Base-by-base conservation (phyloP, 2,329 filamentous ascomycete genomes). In the Claviceps purpurea region DNA sequence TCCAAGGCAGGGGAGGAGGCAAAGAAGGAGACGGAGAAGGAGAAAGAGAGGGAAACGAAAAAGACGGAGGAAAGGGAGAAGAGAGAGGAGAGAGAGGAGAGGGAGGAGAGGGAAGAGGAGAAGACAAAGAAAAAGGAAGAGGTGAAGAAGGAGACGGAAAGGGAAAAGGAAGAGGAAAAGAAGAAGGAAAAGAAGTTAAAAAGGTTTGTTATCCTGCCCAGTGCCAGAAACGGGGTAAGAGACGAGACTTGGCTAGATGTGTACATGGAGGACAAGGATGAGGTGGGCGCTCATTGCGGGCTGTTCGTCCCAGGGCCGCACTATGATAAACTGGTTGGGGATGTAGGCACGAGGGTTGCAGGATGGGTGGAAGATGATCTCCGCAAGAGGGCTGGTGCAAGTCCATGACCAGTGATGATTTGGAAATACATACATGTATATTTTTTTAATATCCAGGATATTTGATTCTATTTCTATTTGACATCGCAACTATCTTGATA, bases 271-370 rank as follows among this genome's bases (percentile, higher is more conserved):
- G 82, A 81, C 50, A 81, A 93, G 55, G 89, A 95, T 62, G 87
- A 95, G 66, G 85, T 95, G 1, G 82, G 80, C 6, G 90, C 89
- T 10, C 89, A 95, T 64, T 91, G 87, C 56, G 84, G 85, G 0
- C 70, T 95, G 50, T 95, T 95, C 69, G 79, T 87, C 45, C 69
- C 81, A 13, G 82, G 84, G 6, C 75, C 81, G 54, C 83, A 87
- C 53, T 91, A 93, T 62, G 85, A 89, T 59, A 70, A 69, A 56
- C 69, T 91, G n/a, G 81, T 91, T n/a, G 83, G 82, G 0, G 84
- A 90, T 64, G 82, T 88, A 2, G 82, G 79, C 3, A 74, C 74
- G 34, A 71, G 80, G 54, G 78, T 93, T 53, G 74, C 82, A 56
- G 71, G 72, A 18, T 93, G 87, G 87, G 78, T 89, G 4, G 70